A percentile compares a stretch with the other conserved stretches of the same genome.
These are phyloP conservation scores for Triticum dicoccoides DNA, from an alignment of 176 grass and related monocot genomes.

Conservation along the genomic window DNA sequence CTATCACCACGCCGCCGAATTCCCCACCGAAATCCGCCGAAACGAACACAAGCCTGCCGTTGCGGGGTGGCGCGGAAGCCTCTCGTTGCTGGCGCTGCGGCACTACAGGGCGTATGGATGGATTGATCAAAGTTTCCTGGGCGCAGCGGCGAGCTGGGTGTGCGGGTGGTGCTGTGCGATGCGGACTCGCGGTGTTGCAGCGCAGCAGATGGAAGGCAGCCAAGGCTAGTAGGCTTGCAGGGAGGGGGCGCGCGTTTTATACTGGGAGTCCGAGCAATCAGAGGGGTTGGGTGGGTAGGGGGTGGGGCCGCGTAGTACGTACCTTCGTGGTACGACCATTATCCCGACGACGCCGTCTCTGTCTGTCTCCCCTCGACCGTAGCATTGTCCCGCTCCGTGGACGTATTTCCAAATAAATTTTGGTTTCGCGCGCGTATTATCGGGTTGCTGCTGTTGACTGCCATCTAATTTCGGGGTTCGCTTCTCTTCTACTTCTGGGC, in stretches of 20 bases:
- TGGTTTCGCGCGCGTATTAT: not conserved
- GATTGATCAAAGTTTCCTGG: not conserved
- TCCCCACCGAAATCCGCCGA: not conserved
- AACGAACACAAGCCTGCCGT: not conserved
- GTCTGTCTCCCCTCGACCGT: constrained; percentile 4
- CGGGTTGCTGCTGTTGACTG: constrained; percentile 5
- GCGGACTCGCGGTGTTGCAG: not conserved
- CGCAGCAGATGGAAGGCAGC: too few species aligned
- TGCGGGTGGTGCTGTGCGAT: not conserved
- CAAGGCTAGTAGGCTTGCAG: not conserved
- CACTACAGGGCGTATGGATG: not conserved
- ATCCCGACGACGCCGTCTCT: not conserved
- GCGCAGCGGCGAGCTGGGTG: not conserved
- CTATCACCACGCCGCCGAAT: not conserved
- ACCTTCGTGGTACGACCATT: constrained; percentile 11
- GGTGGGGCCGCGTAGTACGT: not conserved
- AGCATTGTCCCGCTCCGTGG: not conserved
- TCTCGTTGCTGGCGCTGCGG: not conserved
- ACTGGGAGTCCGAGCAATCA: constrained; percentile 1
- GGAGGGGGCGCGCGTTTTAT: constrained; percentile 22
- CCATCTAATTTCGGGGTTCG: not conserved
- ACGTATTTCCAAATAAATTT: not conserved
- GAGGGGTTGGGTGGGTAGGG: not conserved
- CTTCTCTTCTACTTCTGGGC: not conserved
- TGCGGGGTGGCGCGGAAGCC: not conserved